Evolutionary conservation across 108 stramenopile species (phyloP).

Genomic region (Conticribra weissflogii): DNA sequence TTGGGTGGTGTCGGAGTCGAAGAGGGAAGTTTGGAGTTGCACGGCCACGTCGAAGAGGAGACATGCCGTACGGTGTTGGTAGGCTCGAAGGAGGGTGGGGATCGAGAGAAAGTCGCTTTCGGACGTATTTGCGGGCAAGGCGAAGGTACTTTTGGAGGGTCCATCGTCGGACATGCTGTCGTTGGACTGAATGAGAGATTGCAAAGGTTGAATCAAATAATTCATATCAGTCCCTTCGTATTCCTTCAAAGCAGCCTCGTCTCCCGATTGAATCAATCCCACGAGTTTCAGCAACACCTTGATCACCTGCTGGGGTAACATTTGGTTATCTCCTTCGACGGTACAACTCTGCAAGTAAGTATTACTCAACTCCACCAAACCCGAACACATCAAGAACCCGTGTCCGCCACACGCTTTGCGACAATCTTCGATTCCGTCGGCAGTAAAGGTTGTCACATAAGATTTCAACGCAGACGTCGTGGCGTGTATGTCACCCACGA

Average conservation of each 20-base stretch:
- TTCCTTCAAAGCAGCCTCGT: constrained; percentile 22
- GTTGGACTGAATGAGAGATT: constrained; percentile 19
- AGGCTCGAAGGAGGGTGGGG: constrained; percentile 55
- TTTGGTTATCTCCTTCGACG: constrained; percentile 93
- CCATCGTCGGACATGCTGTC: too few species aligned
- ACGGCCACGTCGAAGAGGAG: constrained; percentile 67
- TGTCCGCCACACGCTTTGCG: constrained; percentile 96
- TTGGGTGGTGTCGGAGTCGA: constrained; percentile 44
- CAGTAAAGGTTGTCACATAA: constrained; percentile 87
- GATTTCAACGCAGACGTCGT: constrained; percentile 92
- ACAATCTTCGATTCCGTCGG: constrained; percentile 95
- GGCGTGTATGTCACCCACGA: constrained; percentile 90
- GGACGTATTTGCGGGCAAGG: constrained; percentile 20
- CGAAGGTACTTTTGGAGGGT: constrained; percentile 38
- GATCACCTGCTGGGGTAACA: constrained; percentile 90
- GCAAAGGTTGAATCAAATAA: constrained; percentile 49
- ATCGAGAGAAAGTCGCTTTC: constrained; percentile 47
- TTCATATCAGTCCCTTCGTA: constrained; percentile 42
- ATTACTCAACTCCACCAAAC: constrained; percentile 89
- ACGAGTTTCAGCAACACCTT: constrained; percentile 88
- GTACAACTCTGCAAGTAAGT: constrained; percentile 93
- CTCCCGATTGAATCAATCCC: constrained; percentile 53
- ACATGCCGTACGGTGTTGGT: constrained; percentile 77
- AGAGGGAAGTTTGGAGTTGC: constrained; percentile 59
- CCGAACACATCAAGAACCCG: constrained; percentile 90